A percentile compares a stretch with the other conserved stretches of the same genome.
phyloP scores from a whole-genome alignment of 1,284 basidiomycete genomes.

The Cutaneotrichosporon sp. region DNA sequence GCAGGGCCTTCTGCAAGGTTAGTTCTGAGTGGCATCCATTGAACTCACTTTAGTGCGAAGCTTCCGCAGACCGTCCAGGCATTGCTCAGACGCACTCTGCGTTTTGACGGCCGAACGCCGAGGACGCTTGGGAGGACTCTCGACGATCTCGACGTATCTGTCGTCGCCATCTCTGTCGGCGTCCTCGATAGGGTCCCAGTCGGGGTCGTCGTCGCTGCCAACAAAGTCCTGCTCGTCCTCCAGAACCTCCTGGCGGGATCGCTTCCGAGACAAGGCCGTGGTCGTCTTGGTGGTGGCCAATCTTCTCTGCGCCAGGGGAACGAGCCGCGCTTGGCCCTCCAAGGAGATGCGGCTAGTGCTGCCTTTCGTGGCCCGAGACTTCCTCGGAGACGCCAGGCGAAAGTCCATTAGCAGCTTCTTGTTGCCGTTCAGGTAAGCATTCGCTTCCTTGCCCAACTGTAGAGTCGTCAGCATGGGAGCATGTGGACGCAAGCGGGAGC shows the following conservation, averaged over 20 bases:
- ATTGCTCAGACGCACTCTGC: conserved; percentile 8
- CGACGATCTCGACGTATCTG: neutral
- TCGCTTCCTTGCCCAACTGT: conserved; percentile 37
- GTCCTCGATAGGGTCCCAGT: conserved; percentile 19
- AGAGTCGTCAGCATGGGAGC: neutral
- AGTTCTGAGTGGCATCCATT: neutral
- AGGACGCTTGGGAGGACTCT: neutral
- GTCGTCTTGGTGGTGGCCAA: conserved; percentile 10
- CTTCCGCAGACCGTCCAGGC: conserved; percentile 7
- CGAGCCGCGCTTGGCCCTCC: conserved; percentile 24
- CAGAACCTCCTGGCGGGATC: conserved; percentile 35
- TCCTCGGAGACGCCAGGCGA: conserved; percentile 26
- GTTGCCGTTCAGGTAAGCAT: conserved; percentile 32
- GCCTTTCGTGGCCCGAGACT: conserved; percentile 6
- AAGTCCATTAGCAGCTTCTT: conserved; percentile 40
- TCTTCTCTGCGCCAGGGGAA: conserved; percentile 25
- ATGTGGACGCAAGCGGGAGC: neutral
- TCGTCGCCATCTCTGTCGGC: conserved; percentile 52
- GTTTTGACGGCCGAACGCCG: neutral
- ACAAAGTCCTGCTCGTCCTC: conserved; percentile 41
- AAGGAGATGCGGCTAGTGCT: conserved; percentile 1
- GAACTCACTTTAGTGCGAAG: conserved; percentile 16
- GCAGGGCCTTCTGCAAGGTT: neutral
- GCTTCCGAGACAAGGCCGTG: conserved; percentile 30
- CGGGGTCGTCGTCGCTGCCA: conserved; percentile 39